Percentiles rank a stretch among this genome's conserved stretches.
phyloP scores from a whole-genome alignment of 1,139 yeast genomes.

The Suhomyces kunorum region DNA sequence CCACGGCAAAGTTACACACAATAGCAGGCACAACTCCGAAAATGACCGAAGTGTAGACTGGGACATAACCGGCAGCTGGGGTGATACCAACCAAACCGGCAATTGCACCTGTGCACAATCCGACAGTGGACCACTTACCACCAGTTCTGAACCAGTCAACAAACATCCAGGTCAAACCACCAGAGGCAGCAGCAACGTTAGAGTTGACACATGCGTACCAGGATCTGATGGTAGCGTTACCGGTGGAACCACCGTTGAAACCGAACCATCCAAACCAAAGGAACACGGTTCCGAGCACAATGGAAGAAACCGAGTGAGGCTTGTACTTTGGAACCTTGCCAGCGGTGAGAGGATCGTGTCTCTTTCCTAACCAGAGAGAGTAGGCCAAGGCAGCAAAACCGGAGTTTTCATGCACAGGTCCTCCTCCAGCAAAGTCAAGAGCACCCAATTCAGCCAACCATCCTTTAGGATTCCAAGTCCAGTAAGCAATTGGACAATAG shows the following conservation, averaged over 20 bases:
- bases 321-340: slow-evolving; percentile 80
- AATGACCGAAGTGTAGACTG: slow-evolving; percentile 81
- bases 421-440: slow-evolving; percentile 96
- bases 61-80: slow-evolving; percentile 96
- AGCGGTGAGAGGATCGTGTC: slow-evolving; percentile 76
- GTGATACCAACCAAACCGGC: slow-evolving; percentile 96
- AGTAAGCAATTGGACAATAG: slow-evolving; percentile 90
- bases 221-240: slow-evolving; percentile 86
- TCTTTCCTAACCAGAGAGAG: slow-evolving; percentile 86
- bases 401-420: slow-evolving; percentile 93
- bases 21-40: slow-evolving; percentile 81
- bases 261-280: slow-evolving; percentile 99
- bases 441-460: slow-evolving; percentile 85
- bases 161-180: slow-evolving; percentile 92
- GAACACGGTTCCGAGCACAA: slow-evolving; percentile 91
- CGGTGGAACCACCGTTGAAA: slow-evolving; percentile 96
- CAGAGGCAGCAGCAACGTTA: slow-evolving; percentile 87
- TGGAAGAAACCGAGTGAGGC: slow-evolving; percentile 87
- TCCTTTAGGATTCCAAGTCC: slow-evolving; percentile 95
- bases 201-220: slow-evolving; percentile 94
- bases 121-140: slow-evolving; percentile 92
- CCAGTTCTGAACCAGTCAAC: slow-evolving; percentile 88
- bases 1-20: slow-evolving; percentile 82
- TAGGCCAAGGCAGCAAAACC: slow-evolving; percentile 95
- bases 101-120: slow-evolving; percentile 89